A percentile compares a stretch with the other conserved stretches of the same genome.
Evolutionary conservation across 768 basidiomycete species (phyloP).

Genomic region (Boletus vermiculosoides): DNA sequence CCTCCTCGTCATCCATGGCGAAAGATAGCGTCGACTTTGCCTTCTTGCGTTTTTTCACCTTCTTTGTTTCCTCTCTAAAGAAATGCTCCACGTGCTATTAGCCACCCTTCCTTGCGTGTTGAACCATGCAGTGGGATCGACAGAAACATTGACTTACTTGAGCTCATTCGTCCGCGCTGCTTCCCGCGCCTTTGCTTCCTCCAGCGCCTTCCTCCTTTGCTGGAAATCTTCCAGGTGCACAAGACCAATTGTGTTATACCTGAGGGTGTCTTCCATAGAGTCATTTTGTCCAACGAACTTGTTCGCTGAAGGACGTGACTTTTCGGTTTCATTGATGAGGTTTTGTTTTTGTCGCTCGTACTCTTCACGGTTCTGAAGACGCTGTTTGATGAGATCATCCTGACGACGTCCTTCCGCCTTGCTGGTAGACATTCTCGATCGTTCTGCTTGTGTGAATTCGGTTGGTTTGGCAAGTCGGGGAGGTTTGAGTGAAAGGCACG

Average conservation of each 20-base stretch:
- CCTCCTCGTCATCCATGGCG: slow-evolving; percentile 79
- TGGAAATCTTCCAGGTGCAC: slow-evolving; percentile 93
- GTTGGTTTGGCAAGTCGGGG: slow-evolving; percentile 3
- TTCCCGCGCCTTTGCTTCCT: slow-evolving; percentile 88
- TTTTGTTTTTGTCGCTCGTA: slow-evolving; percentile 78
- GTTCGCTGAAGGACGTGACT: slow-evolving; percentile 80
- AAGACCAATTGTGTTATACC: slow-evolving; percentile 88
- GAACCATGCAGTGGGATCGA: not conserved
- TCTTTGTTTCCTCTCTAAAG: slow-evolving; percentile 86
- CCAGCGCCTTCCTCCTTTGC: slow-evolving; percentile 80
- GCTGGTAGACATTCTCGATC: slow-evolving; percentile 61
- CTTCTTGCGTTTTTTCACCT: slow-evolving; percentile 92
- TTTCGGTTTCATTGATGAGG: slow-evolving; percentile 88
- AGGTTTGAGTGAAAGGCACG: not conserved
- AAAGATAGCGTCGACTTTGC: slow-evolving; percentile 89
- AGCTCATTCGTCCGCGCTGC: slow-evolving; percentile 81
- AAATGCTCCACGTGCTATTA: slow-evolving; percentile 77
- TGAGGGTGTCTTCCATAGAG: slow-evolving; percentile 90
- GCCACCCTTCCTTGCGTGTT: slow-evolving; percentile 42
- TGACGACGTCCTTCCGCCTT: slow-evolving; percentile 84
- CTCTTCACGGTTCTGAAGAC: slow-evolving; percentile 75
- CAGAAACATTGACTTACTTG: slow-evolving; percentile 63
- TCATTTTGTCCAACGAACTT: slow-evolving; percentile 95
- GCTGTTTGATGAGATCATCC: slow-evolving; percentile 82
- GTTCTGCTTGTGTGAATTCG: slow-evolving; percentile 14